phyloP scores from a whole-genome alignment of 345 rosid genomes.

The Lepidium didymum region DNA sequence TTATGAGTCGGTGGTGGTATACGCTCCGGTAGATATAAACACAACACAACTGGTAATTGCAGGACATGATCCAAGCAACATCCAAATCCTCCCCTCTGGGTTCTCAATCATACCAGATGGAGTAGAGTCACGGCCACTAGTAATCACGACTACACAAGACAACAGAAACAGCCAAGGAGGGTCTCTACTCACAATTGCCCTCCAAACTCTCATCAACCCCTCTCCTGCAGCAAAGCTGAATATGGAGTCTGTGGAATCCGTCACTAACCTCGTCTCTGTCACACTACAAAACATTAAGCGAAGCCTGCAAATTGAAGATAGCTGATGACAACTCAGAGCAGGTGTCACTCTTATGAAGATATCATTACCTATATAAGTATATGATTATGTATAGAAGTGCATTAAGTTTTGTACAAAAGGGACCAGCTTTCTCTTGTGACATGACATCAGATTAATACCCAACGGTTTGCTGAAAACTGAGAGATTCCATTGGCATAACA shows the following conservation, averaged over 20 bases:
- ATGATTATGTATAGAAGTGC: constrained; percentile 23
- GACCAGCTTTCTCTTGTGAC: background rate
- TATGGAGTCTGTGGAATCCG: constrained; percentile 76
- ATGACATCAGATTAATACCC: background rate
- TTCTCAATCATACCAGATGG: constrained; percentile 93
- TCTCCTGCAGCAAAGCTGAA: constrained; percentile 69
- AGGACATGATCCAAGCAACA: constrained; percentile 87
- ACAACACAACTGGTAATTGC: constrained; percentile 77
- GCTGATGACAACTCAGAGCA: constrained; percentile 30
- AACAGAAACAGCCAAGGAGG: constrained; percentile 84
- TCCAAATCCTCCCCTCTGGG: constrained; percentile 78
- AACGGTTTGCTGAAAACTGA: background rate
- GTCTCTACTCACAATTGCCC: constrained; percentile 72
- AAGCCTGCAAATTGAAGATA: constrained; percentile 79
- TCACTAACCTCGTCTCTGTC: constrained; percentile 67
- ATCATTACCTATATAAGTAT: constrained; percentile 1
- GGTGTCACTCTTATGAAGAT: background rate
- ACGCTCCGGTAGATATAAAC: constrained; percentile 71
- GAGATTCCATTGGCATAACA: background rate
- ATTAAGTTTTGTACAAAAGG: constrained; percentile 16
- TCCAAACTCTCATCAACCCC: constrained; percentile 57
- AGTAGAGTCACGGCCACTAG: constrained; percentile 74
- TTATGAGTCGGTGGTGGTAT: constrained; percentile 78
- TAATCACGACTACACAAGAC: constrained; percentile 75
- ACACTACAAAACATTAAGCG: constrained; percentile 70